A percentile compares a stretch with the other conserved stretches of the same genome.
Conservation (phyloP, 192 early-diverging fungal species). For the Entrophospora sp. region DNA sequence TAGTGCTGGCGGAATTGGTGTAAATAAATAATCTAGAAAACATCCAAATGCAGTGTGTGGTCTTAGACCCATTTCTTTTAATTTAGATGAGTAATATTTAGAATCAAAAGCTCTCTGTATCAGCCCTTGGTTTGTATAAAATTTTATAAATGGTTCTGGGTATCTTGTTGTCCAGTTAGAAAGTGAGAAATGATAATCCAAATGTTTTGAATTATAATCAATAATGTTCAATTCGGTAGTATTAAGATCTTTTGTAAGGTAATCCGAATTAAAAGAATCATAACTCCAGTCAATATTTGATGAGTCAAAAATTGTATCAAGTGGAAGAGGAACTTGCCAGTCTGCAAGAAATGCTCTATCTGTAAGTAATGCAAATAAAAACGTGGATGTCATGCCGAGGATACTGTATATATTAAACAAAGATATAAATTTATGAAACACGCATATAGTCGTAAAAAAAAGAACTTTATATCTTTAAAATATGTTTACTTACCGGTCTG, state of each 20-base stretch:
- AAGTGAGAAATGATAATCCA: slow-evolving; percentile 7
- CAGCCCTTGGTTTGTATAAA: slow-evolving; percentile 32
- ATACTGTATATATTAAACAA: no score
- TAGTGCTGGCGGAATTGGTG: slow-evolving; percentile 25
- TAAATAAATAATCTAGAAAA: slow-evolving; percentile 34
- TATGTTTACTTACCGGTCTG: slow-evolving; percentile 29
- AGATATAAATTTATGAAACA: no score
- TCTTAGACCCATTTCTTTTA: slow-evolving; percentile 29
- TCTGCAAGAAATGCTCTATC: slow-evolving; percentile 31
- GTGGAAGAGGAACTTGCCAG: slow-evolving; percentile 29
- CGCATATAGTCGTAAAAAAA: neutral
- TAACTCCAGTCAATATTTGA: slow-evolving; percentile 35
- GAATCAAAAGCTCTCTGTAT: slow-evolving; percentile 33
- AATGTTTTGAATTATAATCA: neutral
- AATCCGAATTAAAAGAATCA: slow-evolving; percentile 3
- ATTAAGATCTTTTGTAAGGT: neutral
- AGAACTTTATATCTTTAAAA: neutral
- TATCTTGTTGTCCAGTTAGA: slow-evolving; percentile 15
- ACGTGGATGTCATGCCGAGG: slow-evolving; percentile 39
- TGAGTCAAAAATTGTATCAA: slow-evolving; percentile 31
- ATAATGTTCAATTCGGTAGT: neutral
- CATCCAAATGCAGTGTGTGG: slow-evolving; percentile 35
- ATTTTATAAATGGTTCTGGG: slow-evolving; percentile 22
- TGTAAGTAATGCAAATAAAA: slow-evolving; percentile 35
- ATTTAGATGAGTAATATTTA: slow-evolving; percentile 20